Conservation (phyloP, 768 basidiomycete genomes). For the Pulveroboletus sp. region DNA sequence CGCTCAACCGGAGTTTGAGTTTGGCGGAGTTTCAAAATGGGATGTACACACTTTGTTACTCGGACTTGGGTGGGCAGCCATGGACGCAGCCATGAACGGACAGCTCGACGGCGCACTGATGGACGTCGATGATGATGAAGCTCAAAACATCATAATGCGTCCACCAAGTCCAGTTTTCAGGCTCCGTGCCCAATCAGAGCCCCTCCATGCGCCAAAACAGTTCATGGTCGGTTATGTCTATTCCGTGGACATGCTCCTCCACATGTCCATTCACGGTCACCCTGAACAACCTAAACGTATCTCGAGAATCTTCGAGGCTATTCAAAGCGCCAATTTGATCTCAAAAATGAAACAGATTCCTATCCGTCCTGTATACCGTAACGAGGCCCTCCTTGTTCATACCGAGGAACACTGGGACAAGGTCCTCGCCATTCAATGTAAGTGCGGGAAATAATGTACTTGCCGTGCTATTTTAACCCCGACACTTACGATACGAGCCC, state of each 20-base stretch:
- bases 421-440: conserved; percentile 78
- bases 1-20: conserved; percentile 19
- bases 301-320: conserved; percentile 60
- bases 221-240: conserved; percentile 79
- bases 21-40: no score
- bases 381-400: conserved; percentile 87
- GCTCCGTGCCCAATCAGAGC: conserved; percentile 30
- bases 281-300: conserved; percentile 81
- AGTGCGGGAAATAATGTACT: conserved; percentile 29
- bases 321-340: conserved; percentile 56
- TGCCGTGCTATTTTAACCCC: background rate
- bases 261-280: conserved; percentile 64
- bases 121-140: conserved; percentile 26
- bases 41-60: no score
- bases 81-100: conserved; percentile 14
- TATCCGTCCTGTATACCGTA: conserved; percentile 65
- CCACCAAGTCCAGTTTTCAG: conserved; percentile 17
- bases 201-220: conserved; percentile 20
- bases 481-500: conserved; percentile 15
- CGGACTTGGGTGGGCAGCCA: background rate
- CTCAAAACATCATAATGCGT: background rate
- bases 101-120: conserved; percentile 21
- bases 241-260: conserved; percentile 80
- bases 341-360: conserved; percentile 73
- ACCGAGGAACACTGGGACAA: conserved; percentile 90